A percentile compares a stretch with the other conserved stretches of the same genome.
These are phyloP conservation scores for Colletotrichum sp. DNA, from an alignment of 2,329 filamentous ascomycete genomes.

Conservation along the genomic window DNA sequence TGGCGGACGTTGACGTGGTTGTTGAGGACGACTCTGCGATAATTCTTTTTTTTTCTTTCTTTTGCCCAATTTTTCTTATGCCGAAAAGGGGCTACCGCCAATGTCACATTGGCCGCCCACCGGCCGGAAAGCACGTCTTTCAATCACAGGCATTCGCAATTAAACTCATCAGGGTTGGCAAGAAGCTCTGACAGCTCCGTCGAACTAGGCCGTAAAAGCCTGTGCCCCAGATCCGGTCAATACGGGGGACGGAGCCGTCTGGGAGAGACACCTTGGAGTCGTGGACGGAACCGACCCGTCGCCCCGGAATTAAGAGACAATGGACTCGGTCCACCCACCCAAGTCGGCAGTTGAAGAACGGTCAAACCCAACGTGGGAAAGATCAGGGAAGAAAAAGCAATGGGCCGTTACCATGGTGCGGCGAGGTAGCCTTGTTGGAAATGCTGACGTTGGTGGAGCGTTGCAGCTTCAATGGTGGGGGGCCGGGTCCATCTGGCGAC, in stretches of 20 bases:
- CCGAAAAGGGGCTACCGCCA: background rate
- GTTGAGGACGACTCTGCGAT: background rate
- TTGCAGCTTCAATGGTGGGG: background rate
- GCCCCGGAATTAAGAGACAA: background rate
- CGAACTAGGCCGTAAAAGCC: background rate
- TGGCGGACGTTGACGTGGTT: background rate
- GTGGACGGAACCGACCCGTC: background rate
- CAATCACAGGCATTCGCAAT: background rate
- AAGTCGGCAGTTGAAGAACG: constrained; percentile 1
- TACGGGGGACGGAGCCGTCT: background rate
- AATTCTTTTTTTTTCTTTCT: background rate
- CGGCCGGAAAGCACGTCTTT: background rate
- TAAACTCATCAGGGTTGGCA: background rate
- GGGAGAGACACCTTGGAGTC: background rate
- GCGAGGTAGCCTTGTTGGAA: background rate
- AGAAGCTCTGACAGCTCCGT: background rate
- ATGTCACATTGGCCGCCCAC: background rate
- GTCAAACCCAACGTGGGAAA: background rate
- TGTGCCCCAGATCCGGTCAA: background rate
- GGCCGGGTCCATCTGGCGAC: background rate
- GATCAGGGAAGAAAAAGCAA: background rate
- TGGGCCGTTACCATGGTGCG: background rate
- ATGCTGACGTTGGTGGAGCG: background rate
- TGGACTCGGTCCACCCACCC: background rate
- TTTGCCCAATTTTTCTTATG: background rate